Conservation (phyloP, 179 eudicot genomes). For the Beta macrorhiza region DNA sequence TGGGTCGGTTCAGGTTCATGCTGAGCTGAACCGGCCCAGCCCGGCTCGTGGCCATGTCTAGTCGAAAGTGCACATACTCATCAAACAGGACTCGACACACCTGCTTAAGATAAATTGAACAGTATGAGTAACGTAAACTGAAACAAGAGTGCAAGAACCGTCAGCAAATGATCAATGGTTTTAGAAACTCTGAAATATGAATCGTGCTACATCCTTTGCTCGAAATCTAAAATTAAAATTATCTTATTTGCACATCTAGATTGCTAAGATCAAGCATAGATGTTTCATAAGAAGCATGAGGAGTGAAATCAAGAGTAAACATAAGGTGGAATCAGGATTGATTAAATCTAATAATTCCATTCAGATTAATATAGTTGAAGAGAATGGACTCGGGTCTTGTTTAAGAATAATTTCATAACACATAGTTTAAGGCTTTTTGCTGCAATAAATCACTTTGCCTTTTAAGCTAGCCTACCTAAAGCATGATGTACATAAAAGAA, state of each 20-base stretch:
- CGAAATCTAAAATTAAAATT: too few species aligned
- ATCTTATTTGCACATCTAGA: neutral
- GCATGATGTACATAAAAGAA: neutral
- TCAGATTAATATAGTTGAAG: too few species aligned
- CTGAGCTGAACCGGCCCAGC: too few species aligned
- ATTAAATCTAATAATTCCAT: too few species aligned
- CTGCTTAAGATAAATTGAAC: too few species aligned
- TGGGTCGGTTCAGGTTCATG: too few species aligned
- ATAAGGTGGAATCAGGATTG: too few species aligned
- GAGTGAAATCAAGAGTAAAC: neutral
- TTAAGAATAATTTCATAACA: neutral
- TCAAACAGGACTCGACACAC: too few species aligned
- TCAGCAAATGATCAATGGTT: neutral
- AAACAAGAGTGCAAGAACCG: neutral
- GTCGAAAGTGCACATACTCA: too few species aligned
- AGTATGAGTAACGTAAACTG: too few species aligned
- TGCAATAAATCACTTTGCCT: slow-evolving; percentile 3
- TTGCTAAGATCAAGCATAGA: neutral
- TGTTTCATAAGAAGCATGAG: slow-evolving; percentile 7
- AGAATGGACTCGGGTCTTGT: neutral
- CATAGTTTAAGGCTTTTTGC: neutral
- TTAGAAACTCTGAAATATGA: neutral
- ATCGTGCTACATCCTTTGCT: neutral
- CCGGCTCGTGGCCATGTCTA: too few species aligned
- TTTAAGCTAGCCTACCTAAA: slow-evolving; percentile 13